Percentiles rank a stretch among this genome's conserved stretches.
Evolutionary conservation across 345 rosid genomes (phyloP).

Genomic region (Brassica juncea): DNA sequence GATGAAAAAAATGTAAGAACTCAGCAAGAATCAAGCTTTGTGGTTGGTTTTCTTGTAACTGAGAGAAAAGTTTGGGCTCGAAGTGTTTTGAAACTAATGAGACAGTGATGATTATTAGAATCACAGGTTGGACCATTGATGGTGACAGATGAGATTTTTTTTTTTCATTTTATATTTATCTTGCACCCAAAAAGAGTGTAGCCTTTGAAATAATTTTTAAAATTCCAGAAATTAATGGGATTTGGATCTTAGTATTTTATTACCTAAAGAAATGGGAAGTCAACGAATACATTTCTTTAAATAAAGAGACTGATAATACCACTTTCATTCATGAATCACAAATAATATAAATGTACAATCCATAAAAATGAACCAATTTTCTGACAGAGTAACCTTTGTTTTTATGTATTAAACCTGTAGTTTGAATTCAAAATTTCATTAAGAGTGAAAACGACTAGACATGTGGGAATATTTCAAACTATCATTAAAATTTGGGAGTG

Average conservation of each 20-base stretch:
- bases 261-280: conserved; percentile 21
- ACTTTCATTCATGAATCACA: conserved; percentile 14
- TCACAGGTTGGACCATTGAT: conserved; percentile 41
- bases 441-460: not conserved
- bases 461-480: not conserved
- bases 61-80: conserved; percentile 1
- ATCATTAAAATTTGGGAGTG: not conserved
- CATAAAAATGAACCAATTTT: conserved; percentile 10
- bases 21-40: not conserved
- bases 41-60: not conserved
- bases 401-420: not conserved
- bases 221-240: conserved; percentile 18
- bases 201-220: conserved; percentile 10
- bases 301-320: not conserved
- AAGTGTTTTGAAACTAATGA: conserved; percentile 26
- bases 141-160: conserved; percentile 30
- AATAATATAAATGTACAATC: conserved; percentile 25
- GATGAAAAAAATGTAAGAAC: not conserved
- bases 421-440: not conserved
- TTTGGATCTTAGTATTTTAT: conserved; percentile 23
- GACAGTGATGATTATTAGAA: conserved; percentile 38
- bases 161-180: not conserved
- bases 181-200: conserved; percentile 10
- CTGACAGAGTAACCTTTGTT: not conserved
- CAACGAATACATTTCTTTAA: conserved; percentile 25